Evolutionary conservation across 176 grass and related monocot species (phyloP).

Genomic region (Canna indica): DNA sequence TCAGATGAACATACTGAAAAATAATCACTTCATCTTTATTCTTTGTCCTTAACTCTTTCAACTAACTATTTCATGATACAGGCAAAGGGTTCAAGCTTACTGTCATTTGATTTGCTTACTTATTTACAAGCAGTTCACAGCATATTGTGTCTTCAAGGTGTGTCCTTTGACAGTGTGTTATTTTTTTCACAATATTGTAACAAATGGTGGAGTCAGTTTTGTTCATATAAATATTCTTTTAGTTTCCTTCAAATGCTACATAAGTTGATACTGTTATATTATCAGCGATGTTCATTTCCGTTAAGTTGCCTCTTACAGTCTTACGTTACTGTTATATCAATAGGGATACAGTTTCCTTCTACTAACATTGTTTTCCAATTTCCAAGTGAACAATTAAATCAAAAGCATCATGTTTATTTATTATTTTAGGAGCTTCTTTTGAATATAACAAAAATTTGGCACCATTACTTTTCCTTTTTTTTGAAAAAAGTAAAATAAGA

Average conservation of each 20-base stretch:
- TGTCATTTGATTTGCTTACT: constrained; percentile 38
- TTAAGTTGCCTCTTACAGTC: neutral
- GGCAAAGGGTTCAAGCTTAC: constrained; percentile 27
- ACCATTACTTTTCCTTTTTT: neutral
- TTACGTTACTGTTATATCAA: neutral
- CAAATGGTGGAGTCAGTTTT: constrained; percentile 8
- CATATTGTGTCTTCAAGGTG: constrained; percentile 70
- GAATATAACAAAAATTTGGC: neutral
- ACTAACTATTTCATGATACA: constrained; percentile 32
- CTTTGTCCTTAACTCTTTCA: constrained; percentile 11
- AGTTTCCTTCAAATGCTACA: neutral
- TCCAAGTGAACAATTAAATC: neutral
- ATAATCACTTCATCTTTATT: constrained; percentile 8
- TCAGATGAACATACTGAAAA: neutral
- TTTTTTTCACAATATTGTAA: constrained; percentile 11
- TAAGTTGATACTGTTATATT: too few relatives aligned
- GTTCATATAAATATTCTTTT: too few relatives aligned
- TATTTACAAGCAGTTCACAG: constrained; percentile 81
- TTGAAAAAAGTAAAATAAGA: too few relatives aligned
- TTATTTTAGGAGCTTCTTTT: neutral
- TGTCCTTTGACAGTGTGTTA: constrained; percentile 15
- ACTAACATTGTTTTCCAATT: neutral
- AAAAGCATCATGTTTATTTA: neutral
- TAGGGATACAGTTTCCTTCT: neutral
- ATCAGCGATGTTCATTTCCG: neutral